Evolutionary conservation across 345 rosid species (phyloP), one percentile per base, ranked within the genome.

Genomic region (Moringa oleifera): DNA sequence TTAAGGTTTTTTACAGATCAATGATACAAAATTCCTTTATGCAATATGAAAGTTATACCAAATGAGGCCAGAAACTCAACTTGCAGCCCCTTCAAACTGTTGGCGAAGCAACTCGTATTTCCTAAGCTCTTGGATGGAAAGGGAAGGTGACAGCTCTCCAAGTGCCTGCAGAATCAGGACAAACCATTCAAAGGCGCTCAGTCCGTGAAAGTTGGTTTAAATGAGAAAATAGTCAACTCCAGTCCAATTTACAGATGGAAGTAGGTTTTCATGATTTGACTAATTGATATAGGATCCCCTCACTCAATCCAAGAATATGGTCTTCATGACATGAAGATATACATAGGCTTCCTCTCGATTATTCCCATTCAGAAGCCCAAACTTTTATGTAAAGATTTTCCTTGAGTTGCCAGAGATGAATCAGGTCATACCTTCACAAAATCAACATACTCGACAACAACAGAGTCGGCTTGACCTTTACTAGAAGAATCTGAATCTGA

Each of bases 141-240:
- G 91, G 52, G 98, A 93, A 10, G 98, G 97, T 20, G 96, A 84
- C 19, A 90, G 82, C 73, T 90, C 97, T 57, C 71, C 68, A 77
- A 93, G 67, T 31, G 83, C 97, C 98, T 93, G 77, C 61, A 71
- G 59, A 53, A 18, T 55, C 31, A 55, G 13, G 47, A 15, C 6
- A 7, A 4, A 7, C 8, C 22, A 11, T 50, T 52, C 12, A 25
- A 17, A 31, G 46, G 15, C 18, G 1, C 6, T 6, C 18, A 20
- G 65, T 59, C 62, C 16, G 6, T 33, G 15, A 57, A 36, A 25
- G 18, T 16, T 54, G 13, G 0, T 25, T 33, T 18, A 51, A 23
- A 59, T 19, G 2, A 58, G 62, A 22, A n/a, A n/a, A n/a, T n/a
- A n/a, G n/a, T n/a, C 46, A 56, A 23, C 22, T 47, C 13, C 45